Base-by-base conservation (phyloP, 2,329 filamentous ascomycete genomes). In the Sphaerulina populicola region DNA sequence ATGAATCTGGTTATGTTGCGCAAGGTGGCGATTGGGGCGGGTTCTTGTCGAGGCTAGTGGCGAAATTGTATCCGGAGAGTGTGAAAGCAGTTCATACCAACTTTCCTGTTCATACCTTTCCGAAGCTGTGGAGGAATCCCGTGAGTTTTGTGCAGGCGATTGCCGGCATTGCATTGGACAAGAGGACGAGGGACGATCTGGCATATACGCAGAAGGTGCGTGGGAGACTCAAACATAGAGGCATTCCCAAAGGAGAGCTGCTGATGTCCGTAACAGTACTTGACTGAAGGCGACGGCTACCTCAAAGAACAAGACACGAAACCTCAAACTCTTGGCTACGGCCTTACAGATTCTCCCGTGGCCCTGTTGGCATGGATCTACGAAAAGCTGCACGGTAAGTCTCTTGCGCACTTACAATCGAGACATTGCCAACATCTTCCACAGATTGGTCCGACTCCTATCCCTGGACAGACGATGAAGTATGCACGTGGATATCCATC, bases 21-120 rank as follows among this genome's bases (percentile, higher is more conserved):
- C 69, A 85, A 66, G 82, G 81, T 57, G 84, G 84, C 27, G 84
- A 88, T 60, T 87, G 82, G 83, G 85, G 83, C 18, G 79, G 74
- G 61, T 73, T 74, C 57, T 76, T 87, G 56, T 81, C 79, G n/a
- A 77, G 83, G 8, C 66, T 74, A 15, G 74, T 87, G 49, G 77
- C 76, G 0, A 62, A 75, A 6, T 63, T 76, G 2, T 86, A 82
- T 58, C 78, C 80, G 0, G 0, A 67, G 62, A 1, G 69, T 75
- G 30, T 77, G 56, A 73, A 76, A 57, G 80, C 80, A 33, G 75
- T 73, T 4, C 83, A 86, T 63, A 71, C 82, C 55, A 84, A 86
- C 64, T 75, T 79, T 30, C 43, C 49, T 1, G 49, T 42, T 2
- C 49, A 51, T 36, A 12, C 18, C 1, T 51, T 45, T 35, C 49